Evolutionary conservation across 148 eudicot genomes (phyloP), one percentile per base, ranked within the genome.

Genomic region (Euryodendron excelsum): DNA sequence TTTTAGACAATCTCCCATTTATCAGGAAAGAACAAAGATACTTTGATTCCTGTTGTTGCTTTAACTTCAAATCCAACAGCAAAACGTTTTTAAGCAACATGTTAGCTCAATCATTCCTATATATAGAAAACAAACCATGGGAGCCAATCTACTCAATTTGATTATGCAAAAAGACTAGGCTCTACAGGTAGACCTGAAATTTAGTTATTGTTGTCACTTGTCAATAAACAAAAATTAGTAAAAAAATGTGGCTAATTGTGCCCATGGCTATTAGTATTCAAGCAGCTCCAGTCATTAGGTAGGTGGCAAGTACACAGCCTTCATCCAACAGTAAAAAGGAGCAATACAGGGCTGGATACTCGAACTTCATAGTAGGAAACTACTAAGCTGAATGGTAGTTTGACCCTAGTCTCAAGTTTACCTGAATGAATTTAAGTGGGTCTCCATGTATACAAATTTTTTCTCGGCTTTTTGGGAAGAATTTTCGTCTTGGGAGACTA

Each of bases 31-130:
- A 23, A 27, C 52, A 44, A 68, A n/a, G 44, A 41, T 41, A 44
- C 8, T 44, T 7, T 17, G 37, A 27, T 31, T 8, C 11, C n/a
- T 50, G 30, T 15, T 27, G 74, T 8, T 71, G 59, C 37, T 27
- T 48, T 30, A 69, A 71, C 41, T 2, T 71, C 74, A 59, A 71
- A 30, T 48, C 31, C 17, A 71, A 71, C 59, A 30, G 74, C 44
- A 30, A 50, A 44, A 44, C 20, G 53, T 20, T 44, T 69, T 28
- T 30, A 20, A 33, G 8, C 39, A 18, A 71, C 74, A 71, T 71
- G 59, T 2, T 5, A 10, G 25, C 44, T 21, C 39, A 47, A 71
- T 20, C 59, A 71, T 30, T 71, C 18, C 59, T 28, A 71, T 25
- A 71, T 48, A 28, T 17, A 71, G 59, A 55, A 71, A n/a, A 34